Percentiles rank a stretch among this genome's conserved stretches.
Conservation (phyloP, 169 alveolate species). For the Eimeria praecox region DNA sequence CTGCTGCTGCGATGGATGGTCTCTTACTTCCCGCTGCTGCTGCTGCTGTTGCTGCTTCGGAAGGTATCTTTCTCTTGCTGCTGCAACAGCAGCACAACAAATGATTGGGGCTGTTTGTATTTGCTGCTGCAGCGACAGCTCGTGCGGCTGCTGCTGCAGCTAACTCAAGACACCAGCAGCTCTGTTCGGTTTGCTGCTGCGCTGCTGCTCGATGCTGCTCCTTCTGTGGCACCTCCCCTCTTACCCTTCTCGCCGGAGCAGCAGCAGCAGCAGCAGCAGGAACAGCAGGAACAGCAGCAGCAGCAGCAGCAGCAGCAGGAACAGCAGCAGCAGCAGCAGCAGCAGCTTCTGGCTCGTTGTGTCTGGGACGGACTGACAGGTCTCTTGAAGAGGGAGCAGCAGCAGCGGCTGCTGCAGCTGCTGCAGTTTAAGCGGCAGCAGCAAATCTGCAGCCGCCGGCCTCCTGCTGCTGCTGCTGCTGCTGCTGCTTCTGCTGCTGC, state of each 20-base stretch:
- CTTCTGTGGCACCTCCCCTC: not conserved
- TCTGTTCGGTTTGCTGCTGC: slow-evolving; percentile 40
- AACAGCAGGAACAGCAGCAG: slow-evolving; percentile 9
- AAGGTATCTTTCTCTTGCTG: not conserved
- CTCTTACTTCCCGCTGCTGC: slow-evolving; percentile 43
- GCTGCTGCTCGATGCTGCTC: slow-evolving; percentile 18
- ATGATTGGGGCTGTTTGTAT: not conserved
- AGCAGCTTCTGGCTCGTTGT: slow-evolving; percentile 43
- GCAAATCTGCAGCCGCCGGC: not conserved
- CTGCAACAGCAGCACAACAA: not conserved
- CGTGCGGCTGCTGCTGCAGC: not conserved
- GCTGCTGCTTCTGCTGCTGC: slow-evolving; percentile 28
- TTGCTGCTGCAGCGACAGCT: slow-evolving; percentile 35
- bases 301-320: slow-evolving; percentile 26
- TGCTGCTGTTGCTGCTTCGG: slow-evolving; percentile 20
- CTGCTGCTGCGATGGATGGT: no score
- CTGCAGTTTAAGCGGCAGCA: not conserved
- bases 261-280: not conserved
- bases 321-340: slow-evolving; percentile 34
- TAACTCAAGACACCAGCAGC: slow-evolving; percentile 32
- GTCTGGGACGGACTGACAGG: slow-evolving; percentile 43
- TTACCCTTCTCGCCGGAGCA: not conserved
- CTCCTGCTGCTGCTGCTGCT: not conserved
- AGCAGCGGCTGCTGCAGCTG: slow-evolving; percentile 45
- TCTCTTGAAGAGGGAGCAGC: slow-evolving; percentile 9